phyloP scores from a whole-genome alignment of 164 flowering plant genomes.

The Berberis thunbergii region DNA sequence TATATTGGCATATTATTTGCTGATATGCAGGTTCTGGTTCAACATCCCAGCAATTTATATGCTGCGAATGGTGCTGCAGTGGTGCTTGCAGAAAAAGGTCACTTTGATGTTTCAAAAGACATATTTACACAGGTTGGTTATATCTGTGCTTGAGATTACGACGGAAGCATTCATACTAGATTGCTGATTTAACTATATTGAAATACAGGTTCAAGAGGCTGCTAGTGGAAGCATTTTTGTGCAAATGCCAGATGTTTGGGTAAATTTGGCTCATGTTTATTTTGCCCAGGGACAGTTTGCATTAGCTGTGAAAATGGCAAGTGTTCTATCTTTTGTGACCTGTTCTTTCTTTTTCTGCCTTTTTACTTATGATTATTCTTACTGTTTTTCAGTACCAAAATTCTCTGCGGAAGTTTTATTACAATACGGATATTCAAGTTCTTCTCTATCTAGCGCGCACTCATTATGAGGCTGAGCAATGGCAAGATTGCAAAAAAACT shows the following conservation, averaged over 20 bases:
- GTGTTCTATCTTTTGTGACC: slow-evolving; percentile 4
- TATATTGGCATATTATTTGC: not conserved
- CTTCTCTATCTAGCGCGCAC: slow-evolving; percentile 91
- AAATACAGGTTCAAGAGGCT: slow-evolving; percentile 86
- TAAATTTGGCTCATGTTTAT: slow-evolving; percentile 91
- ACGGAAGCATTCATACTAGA: not conserved
- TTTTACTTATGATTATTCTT: slow-evolving; percentile 4
- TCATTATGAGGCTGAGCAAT: slow-evolving; percentile 97
- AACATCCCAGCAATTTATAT: slow-evolving; percentile 71
- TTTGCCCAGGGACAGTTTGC: slow-evolving; percentile 97
- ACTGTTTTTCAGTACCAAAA: slow-evolving; percentile 74
- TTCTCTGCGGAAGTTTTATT: slow-evolving; percentile 80
- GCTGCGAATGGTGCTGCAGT: slow-evolving; percentile 98
- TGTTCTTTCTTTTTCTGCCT: not conserved
- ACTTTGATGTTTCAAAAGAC: slow-evolving; percentile 89
- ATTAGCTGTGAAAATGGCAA: slow-evolving; percentile 87
- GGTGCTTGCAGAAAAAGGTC: slow-evolving; percentile 93
- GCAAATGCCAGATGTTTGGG: slow-evolving; percentile 98
- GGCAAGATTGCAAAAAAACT: slow-evolving; percentile 95
- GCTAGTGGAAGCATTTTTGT: slow-evolving; percentile 89
- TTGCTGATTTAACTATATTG: not conserved
- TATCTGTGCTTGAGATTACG: not conserved
- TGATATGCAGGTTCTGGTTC: slow-evolving; percentile 56
- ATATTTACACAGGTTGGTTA: slow-evolving; percentile 74
- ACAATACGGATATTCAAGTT: slow-evolving; percentile 80